Base-by-base conservation (phyloP, 2,329 filamentous ascomycete genomes). In the Didymella glomerata region DNA sequence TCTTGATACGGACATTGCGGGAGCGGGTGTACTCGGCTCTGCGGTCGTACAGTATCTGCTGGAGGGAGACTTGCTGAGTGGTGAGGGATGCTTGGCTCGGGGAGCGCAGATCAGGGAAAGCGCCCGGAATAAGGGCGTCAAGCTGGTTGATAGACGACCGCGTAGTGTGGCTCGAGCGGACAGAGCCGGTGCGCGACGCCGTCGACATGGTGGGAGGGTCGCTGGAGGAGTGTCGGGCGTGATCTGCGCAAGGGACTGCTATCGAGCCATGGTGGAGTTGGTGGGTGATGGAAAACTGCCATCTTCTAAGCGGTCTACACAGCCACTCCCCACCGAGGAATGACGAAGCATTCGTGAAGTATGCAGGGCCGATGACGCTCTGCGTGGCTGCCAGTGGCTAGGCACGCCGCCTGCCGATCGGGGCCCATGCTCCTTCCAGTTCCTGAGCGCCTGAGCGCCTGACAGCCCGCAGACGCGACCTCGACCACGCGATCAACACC, bases 1-100 rank as follows among this genome's bases (percentile, higher is more conserved):
- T 85, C 78, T 97, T 97, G 77, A 99, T 86, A 65, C 88, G 89
- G 67, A 97, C 86, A 49, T 85, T 85, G 74, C 88, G 88, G 42
- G 88, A 86, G 36, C 88, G 86, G 25, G 90, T 89, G 75, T 93
- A 99, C 76, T 98, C 93, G 48, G 85, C 80, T 69, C 88, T 86
- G 53, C 95, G 86, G 38, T 90, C 88, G 72, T 89, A 86, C 38
- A 98, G 77, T 2, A 83, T 84, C 52, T 85, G 82, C 2, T 83
- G 81, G 9, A 89, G 78, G 2, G 68, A 68, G 30, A 82, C 83
- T 46, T 78, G 76, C 44, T 80, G 78, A 18, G 78, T 77, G 7
- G 77, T 76, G 34, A 70, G 64, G 28, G 64, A 68, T 34, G 71
- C 69, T 14, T 58, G 46, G 48, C 66, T 70, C 41, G 63, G 56